Percentiles rank a stretch among this genome's conserved stretches.
Evolutionary conservation across 202 grass and related monocot species (phyloP).

Genomic region (Digitaria exilis): DNA sequence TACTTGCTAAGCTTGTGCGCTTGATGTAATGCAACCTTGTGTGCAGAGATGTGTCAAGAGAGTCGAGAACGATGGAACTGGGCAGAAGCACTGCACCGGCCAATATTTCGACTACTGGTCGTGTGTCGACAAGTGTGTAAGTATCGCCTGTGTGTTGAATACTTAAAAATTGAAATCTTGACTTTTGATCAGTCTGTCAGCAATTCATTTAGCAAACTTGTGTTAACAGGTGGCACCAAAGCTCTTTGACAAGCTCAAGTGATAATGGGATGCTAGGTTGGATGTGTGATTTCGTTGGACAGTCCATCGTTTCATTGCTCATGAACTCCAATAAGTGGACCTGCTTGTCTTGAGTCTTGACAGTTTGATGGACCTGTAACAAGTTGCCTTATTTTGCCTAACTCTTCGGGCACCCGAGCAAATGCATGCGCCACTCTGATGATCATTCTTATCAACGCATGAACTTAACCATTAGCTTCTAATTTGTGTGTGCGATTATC

Average conservation of each 20-base stretch:
- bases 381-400: no score
- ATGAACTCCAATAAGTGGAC: conserved; percentile 33
- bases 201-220: conserved; percentile 1
- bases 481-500: no score
- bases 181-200: neutral
- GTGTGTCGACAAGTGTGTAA: conserved; percentile 75
- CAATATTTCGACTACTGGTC: conserved; percentile 78
- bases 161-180: neutral
- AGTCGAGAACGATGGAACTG: conserved; percentile 58
- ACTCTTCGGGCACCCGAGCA: no score
- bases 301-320: neutral
- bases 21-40: neutral
- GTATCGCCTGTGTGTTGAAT: neutral
- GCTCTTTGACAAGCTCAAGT: conserved; percentile 59
- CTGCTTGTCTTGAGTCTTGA: no score
- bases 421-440: no score
- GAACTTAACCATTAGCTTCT: no score
- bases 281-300: neutral
- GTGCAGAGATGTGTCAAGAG: conserved; percentile 61
- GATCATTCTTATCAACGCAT: no score
- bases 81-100: conserved; percentile 79
- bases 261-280: neutral
- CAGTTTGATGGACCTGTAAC: no score
- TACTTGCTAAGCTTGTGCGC: conserved; percentile 3
- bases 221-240: conserved; percentile 53